These are phyloP conservation scores for Thalassia testudinum DNA, from an alignment of 116 monocot genomes.

Conservation along the genomic window DNA sequence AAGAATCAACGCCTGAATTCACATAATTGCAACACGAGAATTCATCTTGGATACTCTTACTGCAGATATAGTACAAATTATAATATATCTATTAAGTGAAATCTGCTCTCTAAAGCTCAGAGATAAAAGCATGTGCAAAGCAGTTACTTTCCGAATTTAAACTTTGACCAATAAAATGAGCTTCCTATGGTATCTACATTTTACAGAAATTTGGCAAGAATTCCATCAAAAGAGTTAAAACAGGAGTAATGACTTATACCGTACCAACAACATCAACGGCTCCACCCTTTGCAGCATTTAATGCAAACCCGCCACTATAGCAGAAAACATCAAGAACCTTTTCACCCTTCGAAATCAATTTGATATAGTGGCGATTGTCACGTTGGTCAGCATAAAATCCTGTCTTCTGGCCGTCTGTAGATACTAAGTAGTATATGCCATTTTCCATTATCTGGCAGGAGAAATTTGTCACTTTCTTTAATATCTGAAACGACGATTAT, in stretches of 20 bases:
- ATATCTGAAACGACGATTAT: no score
- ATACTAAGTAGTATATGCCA: slow-evolving; percentile 54
- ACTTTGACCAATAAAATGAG: no score
- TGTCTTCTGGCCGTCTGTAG: slow-evolving; percentile 80
- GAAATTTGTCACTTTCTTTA: no score
- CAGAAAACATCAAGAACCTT: slow-evolving; percentile 86
- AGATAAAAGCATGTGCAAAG: no score
- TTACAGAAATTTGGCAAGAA: no score
- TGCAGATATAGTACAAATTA: no score
- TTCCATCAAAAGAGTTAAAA: neutral
- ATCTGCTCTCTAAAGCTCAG: no score
- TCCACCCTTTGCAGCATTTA: slow-evolving; percentile 71
- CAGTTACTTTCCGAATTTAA: no score
- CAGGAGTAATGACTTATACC: neutral
- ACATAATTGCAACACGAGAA: neutral
- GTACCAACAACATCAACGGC: slow-evolving; percentile 77
- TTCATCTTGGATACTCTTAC: no score
- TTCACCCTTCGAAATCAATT: slow-evolving; percentile 42
- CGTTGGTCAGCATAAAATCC: slow-evolving; percentile 98
- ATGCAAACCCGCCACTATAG: slow-evolving; percentile 90
- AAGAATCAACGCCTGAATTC: slow-evolving; percentile 82
- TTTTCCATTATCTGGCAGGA: slow-evolving; percentile 69
- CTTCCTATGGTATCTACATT: no score
- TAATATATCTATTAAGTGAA: no score
- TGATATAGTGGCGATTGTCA: slow-evolving; percentile 69